phyloP scores from a whole-genome alignment of 2,329 filamentous ascomycete genomes.

The Aspergillus calidoustus region DNA sequence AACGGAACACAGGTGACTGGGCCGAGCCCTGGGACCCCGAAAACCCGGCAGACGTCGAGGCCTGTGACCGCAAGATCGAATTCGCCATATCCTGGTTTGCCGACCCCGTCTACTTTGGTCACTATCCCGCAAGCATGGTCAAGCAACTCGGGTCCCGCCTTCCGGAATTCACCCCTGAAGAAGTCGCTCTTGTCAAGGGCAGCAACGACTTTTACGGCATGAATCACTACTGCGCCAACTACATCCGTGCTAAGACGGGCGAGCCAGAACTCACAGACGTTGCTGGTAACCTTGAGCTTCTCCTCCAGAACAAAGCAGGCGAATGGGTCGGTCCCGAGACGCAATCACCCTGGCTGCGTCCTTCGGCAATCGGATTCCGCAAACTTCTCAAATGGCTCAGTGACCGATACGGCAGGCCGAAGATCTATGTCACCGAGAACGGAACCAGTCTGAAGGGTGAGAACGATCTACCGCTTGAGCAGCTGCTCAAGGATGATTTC shows the following conservation, averaged over 20 bases:
- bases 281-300: conserved; percentile 74
- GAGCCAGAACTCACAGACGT: conserved; percentile 68
- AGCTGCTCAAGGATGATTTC: conserved; percentile 82
- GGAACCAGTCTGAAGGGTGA: conserved; percentile 84
- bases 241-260: conserved; percentile 73
- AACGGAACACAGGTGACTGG: conserved; percentile 64
- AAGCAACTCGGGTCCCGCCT: conserved; percentile 79
- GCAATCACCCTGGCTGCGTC: conserved; percentile 79
- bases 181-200: conserved; percentile 75
- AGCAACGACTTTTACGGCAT: conserved; percentile 94
- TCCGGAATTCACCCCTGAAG: conserved; percentile 73
- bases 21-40: conserved; percentile 81
- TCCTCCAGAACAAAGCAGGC: conserved; percentile 72
- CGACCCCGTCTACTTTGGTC: conserved; percentile 82
- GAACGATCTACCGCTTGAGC: conserved; percentile 71
- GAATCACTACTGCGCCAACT: conserved; percentile 93
- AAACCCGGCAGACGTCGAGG: conserved; percentile 75
- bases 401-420: conserved; percentile 74
- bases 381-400: conserved; percentile 77
- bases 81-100: conserved; percentile 89
- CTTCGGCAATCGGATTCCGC: conserved; percentile 75
- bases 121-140: conserved; percentile 82
- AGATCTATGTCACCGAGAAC: conserved; percentile 88
- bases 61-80: conserved; percentile 79
- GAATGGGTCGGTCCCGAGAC: conserved; percentile 80